Conservation (phyloP, 2,329 filamentous ascomycete species). For the Aureobasidium uvarum region DNA sequence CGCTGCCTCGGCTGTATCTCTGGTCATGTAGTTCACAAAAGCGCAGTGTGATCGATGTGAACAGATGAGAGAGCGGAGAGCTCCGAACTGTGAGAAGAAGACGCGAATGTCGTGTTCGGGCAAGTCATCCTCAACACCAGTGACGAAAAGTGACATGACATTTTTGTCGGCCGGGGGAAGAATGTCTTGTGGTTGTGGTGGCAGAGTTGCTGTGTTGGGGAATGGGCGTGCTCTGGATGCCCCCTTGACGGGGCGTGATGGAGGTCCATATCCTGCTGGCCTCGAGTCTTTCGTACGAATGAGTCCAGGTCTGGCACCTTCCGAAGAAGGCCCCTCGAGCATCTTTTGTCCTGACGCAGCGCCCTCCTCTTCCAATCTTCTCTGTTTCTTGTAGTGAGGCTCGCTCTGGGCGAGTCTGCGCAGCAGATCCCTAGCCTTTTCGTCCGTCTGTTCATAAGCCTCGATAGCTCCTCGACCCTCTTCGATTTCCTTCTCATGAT, state of each 20-base stretch:
- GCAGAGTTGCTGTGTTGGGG: slow-evolving; percentile 68
- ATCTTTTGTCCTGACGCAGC: slow-evolving; percentile 43
- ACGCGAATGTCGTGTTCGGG: slow-evolving; percentile 88
- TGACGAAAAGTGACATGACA: slow-evolving; percentile 91
- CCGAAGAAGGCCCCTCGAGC: slow-evolving; percentile 42
- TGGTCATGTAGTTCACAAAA: slow-evolving; percentile 88
- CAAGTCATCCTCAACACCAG: slow-evolving; percentile 92
- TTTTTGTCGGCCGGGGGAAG: slow-evolving; percentile 77
- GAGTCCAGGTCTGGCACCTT: slow-evolving; percentile 58
- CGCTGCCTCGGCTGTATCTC: slow-evolving; percentile 81
- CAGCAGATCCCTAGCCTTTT: slow-evolving; percentile 88
- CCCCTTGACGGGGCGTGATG: slow-evolving; percentile 42
- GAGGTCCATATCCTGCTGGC: slow-evolving; percentile 32
- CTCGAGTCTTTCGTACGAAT: slow-evolving; percentile 69
- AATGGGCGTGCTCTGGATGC: slow-evolving; percentile 56
- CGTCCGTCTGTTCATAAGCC: slow-evolving; percentile 94
- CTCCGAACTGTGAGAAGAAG: slow-evolving; percentile 85
- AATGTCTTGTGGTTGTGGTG: slow-evolving; percentile 81
- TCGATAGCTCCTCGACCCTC: slow-evolving; percentile 78
- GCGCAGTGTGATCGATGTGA: slow-evolving; percentile 97
- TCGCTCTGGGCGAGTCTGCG: slow-evolving; percentile 84
- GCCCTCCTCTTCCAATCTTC: slow-evolving; percentile 64
- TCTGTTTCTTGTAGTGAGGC: slow-evolving; percentile 89
- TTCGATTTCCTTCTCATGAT: slow-evolving; percentile 93
- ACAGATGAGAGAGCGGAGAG: slow-evolving; percentile 88